Percentiles rank a stretch among this genome's conserved stretches.
These are phyloP conservation scores for Gloeostereum incarnatum DNA, from an alignment of 768 basidiomycete genomes.

Conservation along the genomic window DNA sequence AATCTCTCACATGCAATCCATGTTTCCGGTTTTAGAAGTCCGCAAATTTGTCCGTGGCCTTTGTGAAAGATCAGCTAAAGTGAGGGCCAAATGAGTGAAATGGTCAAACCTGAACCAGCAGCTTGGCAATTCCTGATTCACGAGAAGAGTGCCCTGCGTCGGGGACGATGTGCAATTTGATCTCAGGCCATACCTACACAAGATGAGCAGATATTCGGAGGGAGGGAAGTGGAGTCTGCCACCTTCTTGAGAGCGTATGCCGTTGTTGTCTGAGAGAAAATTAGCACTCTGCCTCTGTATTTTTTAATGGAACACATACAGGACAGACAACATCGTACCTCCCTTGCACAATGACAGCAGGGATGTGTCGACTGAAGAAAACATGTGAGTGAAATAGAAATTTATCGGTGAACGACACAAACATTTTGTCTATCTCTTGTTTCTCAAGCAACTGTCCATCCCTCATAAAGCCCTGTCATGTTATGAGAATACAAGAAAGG, in stretches of 20 bases:
- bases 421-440: slow-evolving; percentile 88
- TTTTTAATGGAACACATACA: slow-evolving; percentile 26
- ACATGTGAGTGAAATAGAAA: not conserved
- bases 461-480: slow-evolving; percentile 67
- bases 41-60: slow-evolving; percentile 37
- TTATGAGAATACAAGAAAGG: not conserved
- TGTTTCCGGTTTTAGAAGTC: slow-evolving; percentile 13
- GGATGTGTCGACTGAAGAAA: slow-evolving; percentile 70
- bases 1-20: no score
- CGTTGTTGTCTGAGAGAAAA: slow-evolving; percentile 49
- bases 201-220: not conserved
- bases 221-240: no score
- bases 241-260: slow-evolving; percentile 75
- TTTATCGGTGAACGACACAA: not conserved
- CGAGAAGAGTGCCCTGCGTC: slow-evolving; percentile 85
- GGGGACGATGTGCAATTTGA: slow-evolving; percentile 66
- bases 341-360: slow-evolving; percentile 74
- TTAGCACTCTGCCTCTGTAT: not conserved
- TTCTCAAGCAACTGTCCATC: slow-evolving; percentile 81
- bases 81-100: slow-evolving; percentile 1
- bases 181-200: slow-evolving; percentile 61
- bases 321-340: slow-evolving; percentile 89
- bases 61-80: no score
- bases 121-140: slow-evolving; percentile 59
- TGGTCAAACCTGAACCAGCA: slow-evolving; percentile 56